Conservation (phyloP, 2,329 filamentous ascomycete genomes). For the Penicillium sp. region DNA sequence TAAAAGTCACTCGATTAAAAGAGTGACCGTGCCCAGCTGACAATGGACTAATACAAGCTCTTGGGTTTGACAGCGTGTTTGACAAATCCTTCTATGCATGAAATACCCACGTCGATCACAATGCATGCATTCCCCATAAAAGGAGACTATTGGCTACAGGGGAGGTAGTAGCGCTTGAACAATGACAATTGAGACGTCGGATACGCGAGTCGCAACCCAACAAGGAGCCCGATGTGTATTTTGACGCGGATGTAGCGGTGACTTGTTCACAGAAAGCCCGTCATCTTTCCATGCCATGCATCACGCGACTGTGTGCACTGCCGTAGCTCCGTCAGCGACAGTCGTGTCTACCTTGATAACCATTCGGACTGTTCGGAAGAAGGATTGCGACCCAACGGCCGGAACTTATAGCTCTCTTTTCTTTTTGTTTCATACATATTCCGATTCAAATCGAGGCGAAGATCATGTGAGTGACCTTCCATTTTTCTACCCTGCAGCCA, state of each 20-base stretch:
- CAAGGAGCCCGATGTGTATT: conserved; percentile 5
- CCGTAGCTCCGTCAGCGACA: conserved; percentile 9
- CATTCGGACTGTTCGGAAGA: conserved; percentile 37
- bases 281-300: conserved; percentile 14
- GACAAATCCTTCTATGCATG: conserved; percentile 26
- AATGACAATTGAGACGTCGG: not conserved
- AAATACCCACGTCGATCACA: conserved; percentile 24
- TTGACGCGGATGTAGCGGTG: conserved; percentile 22
- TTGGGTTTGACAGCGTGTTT: conserved; percentile 10
- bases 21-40: not conserved
- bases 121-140: conserved; percentile 14
- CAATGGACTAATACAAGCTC: conserved; percentile 2
- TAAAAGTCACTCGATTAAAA: not conserved
- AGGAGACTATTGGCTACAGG: conserved; percentile 1
- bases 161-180: not conserved
- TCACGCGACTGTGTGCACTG: conserved; percentile 19
- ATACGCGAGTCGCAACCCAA: conserved; percentile 7
- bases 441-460: conserved; percentile 5
- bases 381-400: conserved; percentile 10
- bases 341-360: conserved; percentile 30
- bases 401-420: not conserved
- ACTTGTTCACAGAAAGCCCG: conserved; percentile 11
- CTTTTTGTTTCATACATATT: conserved; percentile 3
- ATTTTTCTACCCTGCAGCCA: conserved; percentile 13
- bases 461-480: conserved; percentile 17